These are phyloP conservation scores for Rutstroemia sp. DNA, from an alignment of 2,329 filamentous ascomycete genomes.

Conservation along the genomic window DNA sequence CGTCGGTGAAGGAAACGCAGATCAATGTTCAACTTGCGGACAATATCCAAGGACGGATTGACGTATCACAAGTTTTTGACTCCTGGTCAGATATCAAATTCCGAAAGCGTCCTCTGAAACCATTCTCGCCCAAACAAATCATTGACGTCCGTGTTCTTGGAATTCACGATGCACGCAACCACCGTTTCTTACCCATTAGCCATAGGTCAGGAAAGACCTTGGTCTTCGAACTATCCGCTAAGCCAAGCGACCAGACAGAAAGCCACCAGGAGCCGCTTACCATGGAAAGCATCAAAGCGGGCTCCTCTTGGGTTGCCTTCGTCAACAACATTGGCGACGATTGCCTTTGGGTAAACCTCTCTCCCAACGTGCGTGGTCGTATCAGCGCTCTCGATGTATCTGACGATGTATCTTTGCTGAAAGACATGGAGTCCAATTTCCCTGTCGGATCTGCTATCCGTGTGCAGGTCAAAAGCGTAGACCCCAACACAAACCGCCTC, in stretches of 20 bases:
- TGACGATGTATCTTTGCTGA: constrained; percentile 73
- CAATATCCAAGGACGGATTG: constrained; percentile 85
- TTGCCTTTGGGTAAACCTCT: constrained; percentile 84
- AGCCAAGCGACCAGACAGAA: constrained; percentile 50
- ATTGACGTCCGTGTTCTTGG: constrained; percentile 74
- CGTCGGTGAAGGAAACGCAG: constrained; percentile 85
- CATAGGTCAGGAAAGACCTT: constrained; percentile 72
- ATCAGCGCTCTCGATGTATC: constrained; percentile 78
- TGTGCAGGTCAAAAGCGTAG: constrained; percentile 69
- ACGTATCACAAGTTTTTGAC: constrained; percentile 86
- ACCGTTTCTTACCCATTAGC: constrained; percentile 85
- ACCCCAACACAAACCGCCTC: constrained; percentile 65
- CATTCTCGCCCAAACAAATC: constrained; percentile 64
- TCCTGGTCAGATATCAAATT: constrained; percentile 80
- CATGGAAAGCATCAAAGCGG: constrained; percentile 65
- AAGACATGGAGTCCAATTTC: constrained; percentile 71
- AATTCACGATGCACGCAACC: constrained; percentile 81
- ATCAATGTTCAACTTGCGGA: constrained; percentile 85
- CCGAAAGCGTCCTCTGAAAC: constrained; percentile 69
- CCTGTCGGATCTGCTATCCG: constrained; percentile 83
- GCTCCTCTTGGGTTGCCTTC: constrained; percentile 70
- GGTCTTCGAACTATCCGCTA: constrained; percentile 82
- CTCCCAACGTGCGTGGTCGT: constrained; percentile 79
- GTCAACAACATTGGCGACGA: constrained; percentile 82
- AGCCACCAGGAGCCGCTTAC: constrained; percentile 56